Evolutionary conservation across 257 asterid genomes (phyloP).

Genomic region (Solanum lycopersicoides): DNA sequence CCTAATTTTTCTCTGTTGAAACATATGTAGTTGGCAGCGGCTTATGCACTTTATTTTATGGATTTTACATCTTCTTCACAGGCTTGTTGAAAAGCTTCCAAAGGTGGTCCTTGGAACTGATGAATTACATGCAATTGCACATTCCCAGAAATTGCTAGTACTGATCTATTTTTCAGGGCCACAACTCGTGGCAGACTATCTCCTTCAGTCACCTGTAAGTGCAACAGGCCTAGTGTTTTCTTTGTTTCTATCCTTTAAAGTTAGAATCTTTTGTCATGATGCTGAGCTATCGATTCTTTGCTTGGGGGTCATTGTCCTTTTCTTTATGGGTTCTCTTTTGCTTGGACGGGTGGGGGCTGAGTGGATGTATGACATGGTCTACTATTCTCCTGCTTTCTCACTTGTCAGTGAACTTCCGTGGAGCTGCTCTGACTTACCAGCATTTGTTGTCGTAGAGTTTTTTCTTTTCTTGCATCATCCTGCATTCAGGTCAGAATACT

Average conservation of each 20-base stretch:
- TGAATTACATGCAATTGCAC: conserved; percentile 65
- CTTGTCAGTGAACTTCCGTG: not conserved
- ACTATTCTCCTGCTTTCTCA: not conserved
- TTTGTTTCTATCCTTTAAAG: not conserved
- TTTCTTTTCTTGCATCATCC: not conserved
- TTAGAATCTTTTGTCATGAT: not conserved
- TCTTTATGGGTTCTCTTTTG: not conserved
- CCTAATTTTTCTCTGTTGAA: not conserved
- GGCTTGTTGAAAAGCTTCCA: conserved; percentile 92
- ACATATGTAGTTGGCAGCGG: not conserved
- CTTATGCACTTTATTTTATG: not conserved
- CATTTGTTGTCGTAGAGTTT: not conserved
- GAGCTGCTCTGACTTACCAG: not conserved
- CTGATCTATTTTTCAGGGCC: conserved; percentile 79
- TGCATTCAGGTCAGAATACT: not conserved
- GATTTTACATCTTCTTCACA: conserved; percentile 15
- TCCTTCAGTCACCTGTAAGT: conserved; percentile 77
- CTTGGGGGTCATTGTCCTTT: not conserved
- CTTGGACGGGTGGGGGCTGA: not conserved
- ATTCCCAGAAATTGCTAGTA: conserved; percentile 67
- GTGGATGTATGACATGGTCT: not conserved
- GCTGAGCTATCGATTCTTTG: not conserved
- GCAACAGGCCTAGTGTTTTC: conserved; percentile 4
- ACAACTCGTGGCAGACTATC: conserved; percentile 51
- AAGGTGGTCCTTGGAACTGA: conserved; percentile 68